Base-by-base conservation (phyloP, 2,329 filamentous ascomycete species). In the Colletotrichum cordylinicola region DNA sequence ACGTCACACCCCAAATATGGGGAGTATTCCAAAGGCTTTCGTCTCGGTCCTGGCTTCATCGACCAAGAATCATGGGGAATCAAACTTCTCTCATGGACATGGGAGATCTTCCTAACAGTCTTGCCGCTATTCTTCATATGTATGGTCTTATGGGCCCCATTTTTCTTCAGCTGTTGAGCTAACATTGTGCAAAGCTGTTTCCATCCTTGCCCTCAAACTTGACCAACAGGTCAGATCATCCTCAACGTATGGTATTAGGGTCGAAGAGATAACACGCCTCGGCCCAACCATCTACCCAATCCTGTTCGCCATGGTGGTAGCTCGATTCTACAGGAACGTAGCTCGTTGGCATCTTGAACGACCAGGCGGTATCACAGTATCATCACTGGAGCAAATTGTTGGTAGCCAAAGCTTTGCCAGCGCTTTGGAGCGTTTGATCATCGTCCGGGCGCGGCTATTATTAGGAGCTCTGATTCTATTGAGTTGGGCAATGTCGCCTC, bases 321-420 rank as follows among this genome's bases (percentile, higher is more conserved):
- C 56, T 1, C n/a, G 72, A 6, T 74, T 74, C 33, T 70, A 55
- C 12, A 62, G n/a, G 2, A 74, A 71, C 10, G 1, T 43, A 1
- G 58, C 72, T 29, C 67, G 61, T 1, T 74, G 72, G 72, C 4
- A 35, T 24, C 35, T 70, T 1, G 72, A 70, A 24, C 15, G 52
- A 37, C 39, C 64, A 24, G 10, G 35, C n/a, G 72, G 72, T 2
- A 67, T 74, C 60, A 35, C 35, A 4, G 29, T 74, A 9, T 35
- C 48, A 31, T 55, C 60, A 3, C 60, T 71, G 2, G 72, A 74
- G 12, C 72, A 71, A 24, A 70, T 67, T 15, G 12, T 74, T 31
- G 72, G 72, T 13, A 74, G 72, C 33, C 67, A 66, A 31, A 70
- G 67, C 27, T 70, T 74, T 29, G 72, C 67, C 3, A 67, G 67